Evolutionary conservation across 139 green algal species (phyloP).

Genomic region (Haematococcus lacustris): DNA sequence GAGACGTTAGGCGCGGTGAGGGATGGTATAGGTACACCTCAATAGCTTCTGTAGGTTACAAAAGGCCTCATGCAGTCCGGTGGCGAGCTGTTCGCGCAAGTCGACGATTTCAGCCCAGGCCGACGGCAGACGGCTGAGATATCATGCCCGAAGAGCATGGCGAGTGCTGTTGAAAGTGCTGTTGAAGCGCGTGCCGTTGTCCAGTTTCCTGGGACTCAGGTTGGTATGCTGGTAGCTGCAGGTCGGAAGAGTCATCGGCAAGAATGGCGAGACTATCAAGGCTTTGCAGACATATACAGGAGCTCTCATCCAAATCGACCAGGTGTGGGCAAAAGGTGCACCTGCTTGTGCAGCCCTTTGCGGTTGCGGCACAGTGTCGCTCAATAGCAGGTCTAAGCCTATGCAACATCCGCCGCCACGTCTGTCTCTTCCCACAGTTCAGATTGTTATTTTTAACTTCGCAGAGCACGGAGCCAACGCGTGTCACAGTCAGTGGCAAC

Average conservation of each 20-base stretch:
- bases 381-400: no score
- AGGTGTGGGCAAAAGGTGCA: no score
- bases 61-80: no score
- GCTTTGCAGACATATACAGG: slow-evolving; percentile 74
- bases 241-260: slow-evolving; percentile 85
- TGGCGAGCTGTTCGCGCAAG: no score
- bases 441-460: no score
- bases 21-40: no score
- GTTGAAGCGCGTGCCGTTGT: background rate
- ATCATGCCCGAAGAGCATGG: slow-evolving; percentile 78
- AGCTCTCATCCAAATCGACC: slow-evolving; percentile 59
- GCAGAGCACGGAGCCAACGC: slow-evolving; percentile 11
- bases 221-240: background rate
- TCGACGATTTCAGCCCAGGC: background rate
- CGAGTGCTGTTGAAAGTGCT: background rate
- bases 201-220: background rate
- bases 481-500: slow-evolving; percentile 48
- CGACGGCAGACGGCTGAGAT: slow-evolving; percentile 15
- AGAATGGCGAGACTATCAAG: slow-evolving; percentile 78
- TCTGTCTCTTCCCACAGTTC: no score
- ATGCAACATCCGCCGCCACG: no score
- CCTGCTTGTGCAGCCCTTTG: no score
- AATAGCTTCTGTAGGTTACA: no score
- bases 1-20: no score
- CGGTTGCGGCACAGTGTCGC: no score